These are phyloP conservation scores for Hemileccinum impolitum DNA, from an alignment of 768 basidiomycete genomes.

Conservation along the genomic window DNA sequence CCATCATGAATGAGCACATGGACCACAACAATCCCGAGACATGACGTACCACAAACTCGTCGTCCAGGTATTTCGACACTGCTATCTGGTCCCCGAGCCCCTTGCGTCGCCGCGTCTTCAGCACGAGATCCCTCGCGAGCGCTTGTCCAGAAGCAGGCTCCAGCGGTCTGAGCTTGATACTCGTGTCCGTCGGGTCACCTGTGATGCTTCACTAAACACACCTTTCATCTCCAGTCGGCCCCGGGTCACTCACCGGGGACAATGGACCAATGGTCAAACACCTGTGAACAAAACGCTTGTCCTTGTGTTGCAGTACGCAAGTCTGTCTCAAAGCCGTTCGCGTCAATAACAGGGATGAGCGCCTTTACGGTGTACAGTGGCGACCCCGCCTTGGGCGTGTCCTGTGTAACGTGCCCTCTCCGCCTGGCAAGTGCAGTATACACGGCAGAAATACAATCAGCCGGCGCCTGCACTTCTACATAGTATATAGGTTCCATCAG, in stretches of 20 bases:
- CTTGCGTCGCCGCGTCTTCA: conserved; percentile 95
- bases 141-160: conserved; percentile 98
- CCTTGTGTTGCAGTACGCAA: conserved; percentile 96
- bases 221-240: neutral
- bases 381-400: conserved; percentile 96
- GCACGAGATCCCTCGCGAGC: conserved; percentile 88
- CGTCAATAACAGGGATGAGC: conserved; percentile 95
- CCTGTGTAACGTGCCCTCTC: conserved; percentile 98
- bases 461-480: conserved; percentile 98
- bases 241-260: conserved; percentile 75
- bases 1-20: conserved; percentile 4
- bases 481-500: conserved; percentile 98
- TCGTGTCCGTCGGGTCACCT: conserved; percentile 98
- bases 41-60: conserved; percentile 84
- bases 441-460: conserved; percentile 97
- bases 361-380: conserved; percentile 98
- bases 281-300: conserved; percentile 97
- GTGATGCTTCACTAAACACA: neutral
- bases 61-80: conserved; percentile 95
- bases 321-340: conserved; percentile 99
- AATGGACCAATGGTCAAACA: conserved; percentile 98
- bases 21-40: neutral
- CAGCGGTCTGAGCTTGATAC: conserved; percentile 91
- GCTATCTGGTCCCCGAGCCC: conserved; percentile 96
- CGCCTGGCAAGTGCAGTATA: conserved; percentile 98